phyloP scores from a whole-genome alignment of 257 asterid genomes.

The Salvia miltiorrhiza region DNA sequence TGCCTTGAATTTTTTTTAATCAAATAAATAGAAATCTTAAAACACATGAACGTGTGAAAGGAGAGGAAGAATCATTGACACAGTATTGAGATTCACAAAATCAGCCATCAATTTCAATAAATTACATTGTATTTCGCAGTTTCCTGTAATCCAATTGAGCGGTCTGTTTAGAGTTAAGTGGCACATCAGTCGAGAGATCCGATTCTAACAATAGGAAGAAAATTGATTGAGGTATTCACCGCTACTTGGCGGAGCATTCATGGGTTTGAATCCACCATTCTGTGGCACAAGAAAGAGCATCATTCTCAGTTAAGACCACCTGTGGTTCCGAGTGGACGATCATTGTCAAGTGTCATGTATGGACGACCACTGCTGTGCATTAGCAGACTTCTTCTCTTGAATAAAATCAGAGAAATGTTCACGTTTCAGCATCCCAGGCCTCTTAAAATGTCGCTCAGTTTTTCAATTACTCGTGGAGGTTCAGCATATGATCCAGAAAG shows the following conservation, averaged over 20 bases:
- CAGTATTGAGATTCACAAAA: background rate
- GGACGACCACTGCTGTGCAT: background rate
- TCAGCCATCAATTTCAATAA: background rate
- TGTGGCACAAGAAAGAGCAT: background rate
- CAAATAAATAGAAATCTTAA: too few relatives aligned
- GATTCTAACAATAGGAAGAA: background rate
- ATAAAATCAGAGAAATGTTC: background rate
- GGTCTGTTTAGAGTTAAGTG: too few relatives aligned
- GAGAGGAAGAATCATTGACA: too few relatives aligned
- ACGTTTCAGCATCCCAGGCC: constrained; percentile 41
- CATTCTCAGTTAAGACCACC: background rate
- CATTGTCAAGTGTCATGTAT: background rate
- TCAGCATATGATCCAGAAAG: constrained; percentile 57
- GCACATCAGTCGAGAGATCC: background rate
- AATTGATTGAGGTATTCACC: background rate
- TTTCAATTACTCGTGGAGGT: constrained; percentile 50
- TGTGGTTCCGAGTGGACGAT: background rate
- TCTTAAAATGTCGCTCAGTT: constrained; percentile 52
- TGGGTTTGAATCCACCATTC: background rate
- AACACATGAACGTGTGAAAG: too few relatives aligned
- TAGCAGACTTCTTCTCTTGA: background rate
- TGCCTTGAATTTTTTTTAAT: too few relatives aligned
- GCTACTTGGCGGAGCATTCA: background rate
- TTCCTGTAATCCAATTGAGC: background rate
- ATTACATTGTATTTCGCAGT: background rate